Base-by-base conservation (phyloP, 192 early-diverging fungal genomes). In the Dissophora globulifera region DNA sequence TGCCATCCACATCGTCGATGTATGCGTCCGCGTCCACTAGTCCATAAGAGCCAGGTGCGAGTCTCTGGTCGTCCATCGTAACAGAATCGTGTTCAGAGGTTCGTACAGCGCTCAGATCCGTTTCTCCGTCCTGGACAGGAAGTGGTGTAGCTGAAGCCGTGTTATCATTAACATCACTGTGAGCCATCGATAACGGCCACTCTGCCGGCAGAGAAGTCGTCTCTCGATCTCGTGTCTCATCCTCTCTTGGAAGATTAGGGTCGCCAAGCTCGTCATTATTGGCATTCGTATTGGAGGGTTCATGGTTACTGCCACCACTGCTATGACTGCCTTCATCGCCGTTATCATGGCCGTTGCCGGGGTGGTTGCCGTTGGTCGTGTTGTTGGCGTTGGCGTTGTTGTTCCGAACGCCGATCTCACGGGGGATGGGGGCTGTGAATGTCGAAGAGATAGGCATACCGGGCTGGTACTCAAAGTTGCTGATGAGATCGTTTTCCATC, bases 401-500 rank as follows among this genome's bases (percentile, higher is more conserved):
- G 78, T 74, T 52, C 74, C 78, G 16, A 69, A 79, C 79, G 74
- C 57, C 42, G 62, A 83, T 51, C 55, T 78, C 49, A 57, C 74
- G 71, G 0, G 91, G 93, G 10, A 96, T 92, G 0, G 92, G 88
- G 3, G 92, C 95, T 7, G 91, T 89, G 66, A 98, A 99, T 10
- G 92, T 90, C 0, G 96, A 92, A 35, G 92, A 93, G 3, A 99
- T 90, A 19, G 97, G 95, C 78, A 95, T 92, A 4, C 85, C 79
- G 2, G 91, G 88, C 25, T 90, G 87, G 48, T 93, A 91, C 56
- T 95, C 90, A 72, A 91, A 93, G 1, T 86, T 79, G 67, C 93
- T 88, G 84, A 96, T 90, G 78, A 97, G 87, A 32, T 92, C 93
- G 49, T 92, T 92, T 57, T 98, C 95, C 82, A 94, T 91, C 0